Evolutionary conservation across 2,329 filamentous ascomycete genomes (phyloP), one percentile per base, ranked within the genome.

Genomic region (Colletotrichum cereale): DNA sequence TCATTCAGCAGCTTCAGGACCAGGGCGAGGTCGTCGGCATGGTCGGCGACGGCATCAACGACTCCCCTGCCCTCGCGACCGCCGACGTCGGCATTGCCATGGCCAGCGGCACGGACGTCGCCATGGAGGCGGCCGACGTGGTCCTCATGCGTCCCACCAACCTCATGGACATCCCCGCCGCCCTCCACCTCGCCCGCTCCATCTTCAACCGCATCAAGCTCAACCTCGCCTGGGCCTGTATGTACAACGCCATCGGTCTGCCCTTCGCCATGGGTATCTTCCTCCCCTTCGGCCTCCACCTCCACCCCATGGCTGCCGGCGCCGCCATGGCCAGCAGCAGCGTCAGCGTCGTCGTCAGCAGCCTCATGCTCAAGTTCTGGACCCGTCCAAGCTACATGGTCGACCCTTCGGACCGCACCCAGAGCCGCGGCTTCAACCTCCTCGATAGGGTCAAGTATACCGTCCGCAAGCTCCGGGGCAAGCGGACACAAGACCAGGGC

Each of bases 1-100:
- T 98, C 75, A 88, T 99, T 76, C 89, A 90, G 61, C 85, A 92
- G 65, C 87, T 98, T 24, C 94, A 98, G 82, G 85, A 86, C 0
- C 82, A 86, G 62, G 94, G 94, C 72, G 89, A 95, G 76, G 86
- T 92, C 61, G 94, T 98, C 34, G 96, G 94, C 75, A 99, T 99
- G 96, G 95, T 98, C 18, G 95, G 96, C 63, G 96, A 99, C 80
- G 96, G 96, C 52, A 98, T 99, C 87, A 99, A 99, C 82, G 96
- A 99, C 84, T 97, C 95, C 0, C 96, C 96, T 0, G 96, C 96
- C 0, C 89, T 99, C 14, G 96, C 95, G 0, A 97, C 95, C 0
- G 95, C 96, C 14, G 91, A 97, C 76, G 91, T 98, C 36, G 96
- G 96, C 74, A 97, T 99, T 75, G 95, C 95, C 69, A 94, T 99